phyloP scores from a whole-genome alignment of 176 grass and related monocot species.

The Raddia guianensis region DNA sequence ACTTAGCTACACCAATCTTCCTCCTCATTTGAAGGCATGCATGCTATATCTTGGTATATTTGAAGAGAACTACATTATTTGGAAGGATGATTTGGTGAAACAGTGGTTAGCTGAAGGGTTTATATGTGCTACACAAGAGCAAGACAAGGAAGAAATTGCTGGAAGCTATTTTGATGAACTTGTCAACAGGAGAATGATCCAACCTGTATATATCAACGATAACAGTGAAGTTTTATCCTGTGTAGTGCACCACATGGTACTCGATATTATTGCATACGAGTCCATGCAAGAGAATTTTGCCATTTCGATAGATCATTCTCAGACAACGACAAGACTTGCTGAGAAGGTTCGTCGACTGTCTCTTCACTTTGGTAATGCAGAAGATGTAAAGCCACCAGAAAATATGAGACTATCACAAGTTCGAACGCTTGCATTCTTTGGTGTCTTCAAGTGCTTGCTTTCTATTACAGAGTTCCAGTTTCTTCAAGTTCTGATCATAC shows the following conservation, averaged over 20 bases:
- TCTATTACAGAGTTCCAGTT: background rate
- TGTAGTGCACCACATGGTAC: background rate
- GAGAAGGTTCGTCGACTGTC: background rate
- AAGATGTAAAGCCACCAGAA: background rate
- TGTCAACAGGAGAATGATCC: background rate
- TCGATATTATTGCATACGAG: background rate
- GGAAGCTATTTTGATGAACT: background rate
- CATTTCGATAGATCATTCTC: background rate
- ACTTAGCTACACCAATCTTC: too few species aligned
- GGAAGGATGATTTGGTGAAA: background rate
- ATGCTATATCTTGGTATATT: background rate
- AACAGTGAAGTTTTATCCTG: background rate
- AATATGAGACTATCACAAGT: background rate
- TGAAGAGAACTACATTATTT: background rate
- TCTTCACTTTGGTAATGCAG: background rate
- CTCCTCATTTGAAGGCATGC: too few species aligned
- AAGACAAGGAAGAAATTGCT: background rate
- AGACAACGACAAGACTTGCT: too few species aligned
- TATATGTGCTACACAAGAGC: accelerated
- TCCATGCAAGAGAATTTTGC: background rate
- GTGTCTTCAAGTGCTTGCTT: background rate
- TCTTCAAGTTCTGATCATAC: background rate
- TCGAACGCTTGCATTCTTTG: background rate
- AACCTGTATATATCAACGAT: background rate
- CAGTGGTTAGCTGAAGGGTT: constrained; percentile 9